phyloP scores from a whole-genome alignment of 306 rosid genomes.

The Rosa rugosa region DNA sequence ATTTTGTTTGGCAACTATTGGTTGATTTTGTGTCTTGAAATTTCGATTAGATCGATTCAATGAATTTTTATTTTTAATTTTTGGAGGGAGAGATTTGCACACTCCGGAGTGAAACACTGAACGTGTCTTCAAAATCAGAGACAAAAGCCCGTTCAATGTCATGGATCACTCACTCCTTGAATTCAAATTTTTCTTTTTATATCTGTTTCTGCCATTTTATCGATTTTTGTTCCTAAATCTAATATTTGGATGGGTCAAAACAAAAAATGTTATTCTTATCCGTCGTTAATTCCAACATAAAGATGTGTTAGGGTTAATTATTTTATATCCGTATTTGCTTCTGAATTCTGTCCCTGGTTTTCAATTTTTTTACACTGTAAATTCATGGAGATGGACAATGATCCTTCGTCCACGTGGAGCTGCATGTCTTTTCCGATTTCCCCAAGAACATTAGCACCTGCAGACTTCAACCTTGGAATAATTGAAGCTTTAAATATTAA shows the following conservation, averaged over 20 bases:
- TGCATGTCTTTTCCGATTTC: constrained; percentile 46
- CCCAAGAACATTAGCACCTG: constrained; percentile 49
- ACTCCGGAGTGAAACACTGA: constrained; percentile 43
- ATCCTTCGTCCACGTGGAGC: constrained; percentile 74
- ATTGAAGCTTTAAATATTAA: constrained; percentile 26
- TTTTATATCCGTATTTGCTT: constrained; percentile 9
- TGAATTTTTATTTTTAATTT: constrained; percentile 25
- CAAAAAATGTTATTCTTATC: constrained; percentile 26
- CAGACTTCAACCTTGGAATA: constrained; percentile 46
- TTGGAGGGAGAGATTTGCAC: constrained; percentile 26
- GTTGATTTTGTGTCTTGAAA: background rate
- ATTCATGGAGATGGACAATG: constrained; percentile 59
- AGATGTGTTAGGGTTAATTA: constrained; percentile 23
- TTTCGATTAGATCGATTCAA: constrained; percentile 21
- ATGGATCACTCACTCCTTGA: constrained; percentile 24
- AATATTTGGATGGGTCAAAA: constrained; percentile 29
- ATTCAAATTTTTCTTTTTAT: constrained; percentile 12
- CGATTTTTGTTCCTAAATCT: constrained; percentile 36
- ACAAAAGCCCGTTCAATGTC: constrained; percentile 45
- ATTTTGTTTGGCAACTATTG: background rate
- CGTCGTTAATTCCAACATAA: constrained; percentile 24
- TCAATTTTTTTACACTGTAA: constrained; percentile 29
- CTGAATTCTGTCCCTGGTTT: constrained; percentile 9
- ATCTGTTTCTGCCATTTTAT: constrained; percentile 29
- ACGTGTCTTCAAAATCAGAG: constrained; percentile 51